Evolutionary conservation across 179 eudicot species (phyloP).

Genomic region (Heliamphora pulchella): DNA sequence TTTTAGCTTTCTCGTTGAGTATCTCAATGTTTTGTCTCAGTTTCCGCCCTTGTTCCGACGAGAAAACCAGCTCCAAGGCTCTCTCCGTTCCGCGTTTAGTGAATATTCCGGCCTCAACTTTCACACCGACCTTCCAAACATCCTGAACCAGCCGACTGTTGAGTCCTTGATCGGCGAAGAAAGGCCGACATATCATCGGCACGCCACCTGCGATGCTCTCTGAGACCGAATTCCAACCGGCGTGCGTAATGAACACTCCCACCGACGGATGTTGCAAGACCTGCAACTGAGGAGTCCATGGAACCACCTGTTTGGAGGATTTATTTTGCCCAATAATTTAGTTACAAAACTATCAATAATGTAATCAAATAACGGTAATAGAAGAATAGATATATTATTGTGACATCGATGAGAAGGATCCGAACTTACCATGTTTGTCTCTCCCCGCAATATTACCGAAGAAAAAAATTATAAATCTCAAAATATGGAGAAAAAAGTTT

Average conservation of each 20-base stretch:
- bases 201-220: slow-evolving; percentile 45
- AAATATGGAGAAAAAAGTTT: too few species aligned
- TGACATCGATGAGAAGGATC: too few species aligned
- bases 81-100: slow-evolving; percentile 26
- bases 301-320: slow-evolving; percentile 1
- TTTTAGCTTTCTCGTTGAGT: slow-evolving; percentile 18
- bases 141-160: slow-evolving; percentile 43
- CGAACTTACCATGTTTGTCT: too few species aligned
- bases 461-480: too few species aligned
- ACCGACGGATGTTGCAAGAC: slow-evolving; percentile 35
- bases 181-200: slow-evolving; percentile 60
- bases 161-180: slow-evolving; percentile 44
- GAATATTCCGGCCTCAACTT: slow-evolving; percentile 35
- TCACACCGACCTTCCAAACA: slow-evolving; percentile 46
- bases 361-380: too few species aligned
- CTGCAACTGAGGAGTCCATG: slow-evolving; percentile 59
- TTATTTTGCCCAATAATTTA: too few species aligned
- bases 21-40: slow-evolving; percentile 27
- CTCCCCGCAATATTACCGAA: too few species aligned
- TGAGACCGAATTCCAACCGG: slow-evolving; percentile 55
- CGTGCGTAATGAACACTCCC: slow-evolving; percentile 56
- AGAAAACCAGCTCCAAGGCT: slow-evolving; percentile 28
- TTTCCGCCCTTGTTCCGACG: slow-evolving; percentile 19
- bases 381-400: too few species aligned
- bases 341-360: too few species aligned